Evolutionary conservation across 805 yeast genomes (phyloP).

Genomic region (Ogataea naganishii): DNA sequence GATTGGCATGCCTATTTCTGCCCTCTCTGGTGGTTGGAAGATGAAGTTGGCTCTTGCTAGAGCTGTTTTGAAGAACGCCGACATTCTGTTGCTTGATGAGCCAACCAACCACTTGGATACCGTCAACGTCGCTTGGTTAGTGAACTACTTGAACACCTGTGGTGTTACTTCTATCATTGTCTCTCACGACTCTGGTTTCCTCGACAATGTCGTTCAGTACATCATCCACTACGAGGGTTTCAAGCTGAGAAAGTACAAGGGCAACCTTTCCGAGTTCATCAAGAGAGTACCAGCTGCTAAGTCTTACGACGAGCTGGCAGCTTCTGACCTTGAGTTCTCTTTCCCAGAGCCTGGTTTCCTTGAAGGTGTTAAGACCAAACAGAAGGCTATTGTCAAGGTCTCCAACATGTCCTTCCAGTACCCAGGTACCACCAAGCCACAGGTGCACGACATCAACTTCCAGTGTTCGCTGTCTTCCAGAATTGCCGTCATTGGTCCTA

Average conservation of each 20-base stretch:
- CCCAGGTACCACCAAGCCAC: constrained; percentile 98
- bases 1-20: constrained; percentile 88
- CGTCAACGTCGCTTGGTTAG: constrained; percentile 99
- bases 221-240: constrained; percentile 99
- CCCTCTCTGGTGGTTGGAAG: constrained; percentile 99
- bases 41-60: constrained; percentile 99
- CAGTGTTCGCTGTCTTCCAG: constrained; percentile 99
- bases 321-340: constrained; percentile 90
- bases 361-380: constrained; percentile 99
- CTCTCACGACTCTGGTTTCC: constrained; percentile 99
- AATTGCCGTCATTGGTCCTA: constrained; percentile 99
- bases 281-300: constrained; percentile 98
- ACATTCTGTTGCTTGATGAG: constrained; percentile 95
- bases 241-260: constrained; percentile 99
- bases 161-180: constrained; percentile 97
- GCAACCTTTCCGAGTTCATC: constrained; percentile 98
- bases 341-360: constrained; percentile 99
- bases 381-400: constrained; percentile 98
- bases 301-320: constrained; percentile 97
- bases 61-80: constrained; percentile 98
- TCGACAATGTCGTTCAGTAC: constrained; percentile 95
- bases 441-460: constrained; percentile 85
- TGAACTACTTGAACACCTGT: constrained; percentile 97
- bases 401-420: constrained; percentile 97
- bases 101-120: constrained; percentile 99